phyloP scores from a whole-genome alignment of 331 rosid genomes.

The Malus hybrid region DNA sequence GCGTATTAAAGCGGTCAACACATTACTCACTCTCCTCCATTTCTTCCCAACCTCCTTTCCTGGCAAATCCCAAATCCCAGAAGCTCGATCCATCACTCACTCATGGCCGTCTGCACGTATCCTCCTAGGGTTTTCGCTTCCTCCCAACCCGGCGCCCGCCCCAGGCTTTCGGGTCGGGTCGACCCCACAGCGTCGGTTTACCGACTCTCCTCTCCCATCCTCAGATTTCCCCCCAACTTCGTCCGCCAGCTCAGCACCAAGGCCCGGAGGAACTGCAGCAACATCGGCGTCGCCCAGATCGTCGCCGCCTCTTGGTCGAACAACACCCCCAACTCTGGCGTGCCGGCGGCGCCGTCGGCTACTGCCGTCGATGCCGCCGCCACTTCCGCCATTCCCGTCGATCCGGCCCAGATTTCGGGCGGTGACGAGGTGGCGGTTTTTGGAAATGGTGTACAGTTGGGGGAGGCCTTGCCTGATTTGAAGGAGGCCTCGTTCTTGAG shows the following conservation, averaged over 20 bases:
- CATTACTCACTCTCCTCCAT: neutral
- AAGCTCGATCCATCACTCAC: neutral
- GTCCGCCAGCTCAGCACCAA: conserved; percentile 88
- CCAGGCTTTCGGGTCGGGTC: conserved; percentile 10
- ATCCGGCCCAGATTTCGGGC: conserved; percentile 15
- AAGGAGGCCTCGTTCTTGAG: conserved; percentile 56
- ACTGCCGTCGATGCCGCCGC: conserved; percentile 46
- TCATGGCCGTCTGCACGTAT: conserved; percentile 12
- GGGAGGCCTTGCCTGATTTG: conserved; percentile 29
- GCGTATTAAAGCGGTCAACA: neutral
- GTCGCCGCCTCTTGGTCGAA: conserved; percentile 98
- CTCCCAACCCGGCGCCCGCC: neutral
- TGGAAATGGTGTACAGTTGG: conserved; percentile 46
- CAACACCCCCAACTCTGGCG: conserved; percentile 26
- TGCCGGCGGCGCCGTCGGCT: conserved; percentile 40
- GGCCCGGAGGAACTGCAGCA: conserved; percentile 93
- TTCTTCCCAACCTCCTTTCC: neutral
- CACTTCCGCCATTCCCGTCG: conserved; percentile 28
- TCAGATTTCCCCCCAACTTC: conserved; percentile 84
- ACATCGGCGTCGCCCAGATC: conserved; percentile 93
- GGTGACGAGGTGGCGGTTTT: conserved; percentile 37
- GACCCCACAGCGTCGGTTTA: conserved; percentile 7
- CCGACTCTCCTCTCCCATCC: conserved; percentile 51
- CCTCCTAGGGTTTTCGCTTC: conserved; percentile 5
- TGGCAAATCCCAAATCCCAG: neutral